Base-by-base conservation (phyloP, 2,329 filamentous ascomycete genomes). In the Pseudopithomyces maydicus region DNA sequence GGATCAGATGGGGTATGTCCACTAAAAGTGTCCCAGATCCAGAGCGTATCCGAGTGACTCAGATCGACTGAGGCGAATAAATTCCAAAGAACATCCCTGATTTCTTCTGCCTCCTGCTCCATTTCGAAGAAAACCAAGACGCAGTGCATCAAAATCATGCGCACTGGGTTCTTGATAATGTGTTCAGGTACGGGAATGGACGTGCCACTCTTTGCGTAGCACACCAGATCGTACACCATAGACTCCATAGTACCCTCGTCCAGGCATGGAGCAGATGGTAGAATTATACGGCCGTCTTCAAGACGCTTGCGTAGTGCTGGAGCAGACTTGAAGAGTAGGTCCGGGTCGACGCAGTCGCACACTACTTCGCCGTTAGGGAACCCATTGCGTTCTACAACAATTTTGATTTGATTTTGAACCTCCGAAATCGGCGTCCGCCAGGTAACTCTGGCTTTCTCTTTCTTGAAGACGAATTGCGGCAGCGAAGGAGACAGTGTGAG, bases 11-110 rank as follows among this genome's bases (percentile, higher is more conserved):
- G 41, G n/a, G 19, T 3, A 1, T 11, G 17, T 7, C 26, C 22
- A n/a, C 42, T 32, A 49, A 58, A 58, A 6, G 48, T 55, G 17
- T 58, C 56, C 56, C 56, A 58, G 22, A 58, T 58, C 56, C 56
- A 58, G 17, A 52, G 11, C 20, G 55, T 52, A 48, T 58, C 56
- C 19, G n/a, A 15, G 11, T 32, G 17, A n/a, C 20, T 22, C 10
- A 58, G 38, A 19, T 53, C 48, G 4, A 32, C 32, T 10, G n/a
- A 12, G 15, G 29, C 29, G 20, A 55, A 53, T 29, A 46, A 17
- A 2, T 44, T n/a, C 52, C 56, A 58, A 15, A 55, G 32, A 7
- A n/a, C 33, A 2, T 20, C 10, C 12, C 39, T n/a, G 5, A 55
- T 11, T 7, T 35, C 22, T 12, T 44, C 22, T 6, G 49, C 44